Conservation (phyloP, 2,329 filamentous ascomycete genomes). For the Monosporascus sp. region DNA sequence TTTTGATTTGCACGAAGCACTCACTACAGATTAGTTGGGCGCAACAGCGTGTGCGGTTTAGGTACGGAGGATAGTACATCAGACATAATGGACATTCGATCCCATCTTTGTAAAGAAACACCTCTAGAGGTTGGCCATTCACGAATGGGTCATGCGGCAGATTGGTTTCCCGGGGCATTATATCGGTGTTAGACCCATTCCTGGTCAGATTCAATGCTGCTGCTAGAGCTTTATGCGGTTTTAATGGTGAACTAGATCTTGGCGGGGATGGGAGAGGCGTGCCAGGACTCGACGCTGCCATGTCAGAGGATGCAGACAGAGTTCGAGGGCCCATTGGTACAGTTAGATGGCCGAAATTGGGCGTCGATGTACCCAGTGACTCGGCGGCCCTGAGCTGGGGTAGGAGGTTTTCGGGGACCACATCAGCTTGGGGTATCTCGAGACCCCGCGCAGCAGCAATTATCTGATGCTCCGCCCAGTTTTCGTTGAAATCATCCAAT, state of each 20-base stretch:
- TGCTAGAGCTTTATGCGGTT: conserved; percentile 80
- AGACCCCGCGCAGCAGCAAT: conserved; percentile 82
- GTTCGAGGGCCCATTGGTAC: conserved; percentile 75
- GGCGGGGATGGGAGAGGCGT: conserved; percentile 54
- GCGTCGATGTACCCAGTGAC: conserved; percentile 48
- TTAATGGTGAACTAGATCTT: conserved; percentile 58
- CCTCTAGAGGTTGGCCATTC: conserved; percentile 91
- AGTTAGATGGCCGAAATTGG: conserved; percentile 65
- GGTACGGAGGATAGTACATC: conserved; percentile 86
- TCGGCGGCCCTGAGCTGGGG: conserved; percentile 40
- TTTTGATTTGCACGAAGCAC: conserved; percentile 96
- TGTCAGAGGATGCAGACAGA: conserved; percentile 74
- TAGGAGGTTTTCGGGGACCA: conserved; percentile 63
- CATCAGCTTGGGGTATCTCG: conserved; percentile 77
- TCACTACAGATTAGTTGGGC: conserved; percentile 96
- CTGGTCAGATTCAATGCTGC: conserved; percentile 73
- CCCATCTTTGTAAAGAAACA: conserved; percentile 87
- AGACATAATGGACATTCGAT: conserved; percentile 95
- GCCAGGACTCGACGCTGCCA: conserved; percentile 53
- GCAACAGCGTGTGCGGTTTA: conserved; percentile 92
- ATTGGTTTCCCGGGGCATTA: conserved; percentile 70
- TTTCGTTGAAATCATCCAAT: conserved; percentile 79
- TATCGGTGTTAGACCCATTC: conserved; percentile 66
- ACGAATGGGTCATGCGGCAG: conserved; percentile 80
- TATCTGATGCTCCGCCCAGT: conserved; percentile 94